phyloP scores from a whole-genome alignment of 1,139 yeast genomes.

The Candida neerlandica region DNA sequence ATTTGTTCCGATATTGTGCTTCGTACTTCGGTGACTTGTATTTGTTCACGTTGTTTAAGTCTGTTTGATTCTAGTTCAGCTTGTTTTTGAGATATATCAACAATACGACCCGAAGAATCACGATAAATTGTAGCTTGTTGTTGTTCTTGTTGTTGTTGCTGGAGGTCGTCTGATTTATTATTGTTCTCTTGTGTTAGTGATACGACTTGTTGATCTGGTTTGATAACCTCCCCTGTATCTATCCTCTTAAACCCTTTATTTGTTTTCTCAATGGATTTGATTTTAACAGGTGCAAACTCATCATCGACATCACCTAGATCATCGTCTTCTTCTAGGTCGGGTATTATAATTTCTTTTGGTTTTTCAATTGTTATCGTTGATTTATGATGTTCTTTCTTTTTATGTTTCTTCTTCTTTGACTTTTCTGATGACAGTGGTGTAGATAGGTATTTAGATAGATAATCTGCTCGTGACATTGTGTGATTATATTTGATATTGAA shows the following conservation, averaged over 20 bases:
- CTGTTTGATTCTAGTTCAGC: conserved; percentile 41
- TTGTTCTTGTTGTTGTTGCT: neutral
- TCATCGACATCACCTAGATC: conserved; percentile 4
- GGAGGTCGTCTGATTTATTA: too few species aligned
- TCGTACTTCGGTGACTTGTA: conserved; percentile 12
- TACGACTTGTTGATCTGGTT: neutral
- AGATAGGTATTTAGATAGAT: conserved; percentile 1
- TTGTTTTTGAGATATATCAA: conserved; percentile 33
- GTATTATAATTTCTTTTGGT: conserved; percentile 4
- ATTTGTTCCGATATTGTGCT: conserved; percentile 14
- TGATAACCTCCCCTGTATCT: conserved; percentile 29
- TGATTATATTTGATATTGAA: neutral
- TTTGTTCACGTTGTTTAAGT: conserved; percentile 25
- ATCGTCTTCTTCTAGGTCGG: conserved; percentile 7
- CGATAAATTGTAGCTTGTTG: conserved; percentile 37
- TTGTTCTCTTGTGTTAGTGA: too few species aligned
- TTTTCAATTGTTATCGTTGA: conserved; percentile 1
- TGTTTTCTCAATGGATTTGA: conserved; percentile 16
- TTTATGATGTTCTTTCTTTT: conserved; percentile 13
- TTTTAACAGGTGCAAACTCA: conserved; percentile 25
- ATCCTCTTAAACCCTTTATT: conserved; percentile 42
- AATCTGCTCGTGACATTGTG: conserved; percentile 5
- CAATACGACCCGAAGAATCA: conserved; percentile 41
- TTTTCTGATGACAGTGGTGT: neutral
- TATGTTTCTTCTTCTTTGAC: conserved; percentile 5